Evolutionary conservation across 306 rosid genomes (phyloP), one percentile per base, ranked within the genome.

Genomic region (Parietaria judaica): DNA sequence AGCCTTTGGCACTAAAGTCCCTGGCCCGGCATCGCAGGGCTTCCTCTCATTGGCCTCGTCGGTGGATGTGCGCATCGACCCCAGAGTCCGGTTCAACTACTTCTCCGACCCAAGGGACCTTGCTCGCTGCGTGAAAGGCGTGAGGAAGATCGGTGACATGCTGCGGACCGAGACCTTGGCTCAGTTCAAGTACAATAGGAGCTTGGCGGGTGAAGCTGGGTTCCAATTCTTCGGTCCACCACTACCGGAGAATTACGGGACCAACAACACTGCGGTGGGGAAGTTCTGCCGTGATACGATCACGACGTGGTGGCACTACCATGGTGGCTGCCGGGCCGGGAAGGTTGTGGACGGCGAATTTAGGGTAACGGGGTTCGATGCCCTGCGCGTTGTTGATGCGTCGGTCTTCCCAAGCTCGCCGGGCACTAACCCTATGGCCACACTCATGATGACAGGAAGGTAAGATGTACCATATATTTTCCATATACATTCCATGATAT

Each of bases 371-470:
- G 78, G 69, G 43, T 34, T 62, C 0, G 6, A 67, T 3, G 39
- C 63, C 1, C 54, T 67, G 23, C 73, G 78, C 11, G 69, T 73
- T 1, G 73, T 73, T 0, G 78, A 73, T 16, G 62, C 65, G 13
- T 73, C 78, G 6, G 56, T 37, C 0, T 67, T 61, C 39, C 43
- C 13, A 5, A 13, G 16, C 16, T 56, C 78, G 6, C 78, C 78
- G 3, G 78, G 73, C 35, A 67, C 78, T 3, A 73, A 73, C 47
- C 78, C 69, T 63, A 67, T 54, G 48, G 78, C 73, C 31, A 67
- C 78, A 13, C 7, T 73, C 9, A 62, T 73, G 73, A 73, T 73
- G 73, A 11, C 67, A 0, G 78, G 78, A 55, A 34, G 73, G 78
- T 62, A 43, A 61, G 46, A 23, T 23, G 31, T 23, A 23, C 2